Base-by-base conservation (phyloP, 768 basidiomycete species). In the Tubosaeta sp. region DNA sequence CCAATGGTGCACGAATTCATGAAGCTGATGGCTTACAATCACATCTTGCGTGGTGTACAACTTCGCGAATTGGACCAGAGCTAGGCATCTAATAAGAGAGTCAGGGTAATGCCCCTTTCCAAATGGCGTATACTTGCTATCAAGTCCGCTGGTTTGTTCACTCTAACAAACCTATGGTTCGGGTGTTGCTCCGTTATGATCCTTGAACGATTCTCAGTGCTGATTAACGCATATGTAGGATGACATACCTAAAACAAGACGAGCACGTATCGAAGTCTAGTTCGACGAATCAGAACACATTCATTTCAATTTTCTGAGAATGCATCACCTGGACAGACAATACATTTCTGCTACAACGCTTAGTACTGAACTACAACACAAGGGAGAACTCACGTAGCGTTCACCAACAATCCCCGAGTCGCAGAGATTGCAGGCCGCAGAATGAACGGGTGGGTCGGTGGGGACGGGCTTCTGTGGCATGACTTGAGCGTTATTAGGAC, bases 151-250 rank as follows among this genome's bases (percentile, higher is more conserved):
- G 74, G 69, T 11, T 75, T 77, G 35, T 60, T 62, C 19, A 94
- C 68, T 61, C 76, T 83, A 22, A 87, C 81, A 65, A 93, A 94
- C 2, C 81, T 71, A 61, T 94, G 91, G 19, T 62, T 54, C 5
- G 91, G 91, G 65, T 94, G 91, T 50, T 91, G 87, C 59, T 85
- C 82, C 17, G 66, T 52, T 1, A 81, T 84, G 48, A 91, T 89
- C 54, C 80, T 86, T 51, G 17, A 45, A 48, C 45, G 27, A 46
- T 8, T 11, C 34, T n/a, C 13, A 53, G 32, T 42, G 13, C 4
- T 27, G 13, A 38, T 34, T 10, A 35, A 6, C 12, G 43, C 43
- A 32, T 16, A 34, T 25, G 9, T 6, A 7, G 35, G 41, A 48
- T n/a, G 5, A 59, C 72, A 43, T 62, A 85, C 80, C 71, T 73